A percentile compares a stretch with the other conserved stretches of the same genome.
These are phyloP conservation scores for Phialophora chinensis DNA, from an alignment of 2,329 filamentous ascomycete genomes.

Conservation along the genomic window DNA sequence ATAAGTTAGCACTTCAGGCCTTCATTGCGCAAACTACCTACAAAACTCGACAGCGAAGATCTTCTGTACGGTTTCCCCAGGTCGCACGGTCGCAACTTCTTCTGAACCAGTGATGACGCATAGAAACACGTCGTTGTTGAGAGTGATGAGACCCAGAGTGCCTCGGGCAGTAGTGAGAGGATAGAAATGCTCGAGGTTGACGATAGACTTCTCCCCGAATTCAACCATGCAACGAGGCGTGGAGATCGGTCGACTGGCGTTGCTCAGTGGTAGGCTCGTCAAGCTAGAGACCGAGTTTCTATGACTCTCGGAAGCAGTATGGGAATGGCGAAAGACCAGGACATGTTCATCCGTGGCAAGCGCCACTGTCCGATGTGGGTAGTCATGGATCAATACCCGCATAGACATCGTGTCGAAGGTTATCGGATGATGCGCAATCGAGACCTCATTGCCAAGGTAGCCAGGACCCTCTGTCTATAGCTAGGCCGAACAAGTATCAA, in stretches of 20 bases:
- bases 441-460: conserved; percentile 18
- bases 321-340: conserved; percentile 81
- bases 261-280: conserved; percentile 39
- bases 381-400: conserved; percentile 82
- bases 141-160: conserved; percentile 84
- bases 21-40: conserved; percentile 40
- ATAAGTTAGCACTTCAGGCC: conserved; percentile 26
- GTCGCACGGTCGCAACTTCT: conserved; percentile 79
- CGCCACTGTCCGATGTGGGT: conserved; percentile 85
- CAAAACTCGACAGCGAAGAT: conserved; percentile 86
- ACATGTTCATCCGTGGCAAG: conserved; percentile 79
- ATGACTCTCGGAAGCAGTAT: conserved; percentile 62
- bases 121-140: conserved; percentile 84
- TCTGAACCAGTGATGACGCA: conserved; percentile 83
- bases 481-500: background rate
- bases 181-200: conserved; percentile 77
- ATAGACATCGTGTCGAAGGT: conserved; percentile 60
- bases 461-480: conserved; percentile 6
- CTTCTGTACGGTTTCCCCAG: conserved; percentile 85
- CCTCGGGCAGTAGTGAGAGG: conserved; percentile 80
- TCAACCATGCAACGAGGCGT: conserved; percentile 81
- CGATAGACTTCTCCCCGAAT: conserved; percentile 69
- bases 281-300: conserved; percentile 48
- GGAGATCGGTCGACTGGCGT: conserved; percentile 33
- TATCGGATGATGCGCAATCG: conserved; percentile 20